Evolutionary conservation across 23 red algal species (phyloP), one percentile per base, ranked within the genome.

Genomic region (Gracilaria caudata): DNA sequence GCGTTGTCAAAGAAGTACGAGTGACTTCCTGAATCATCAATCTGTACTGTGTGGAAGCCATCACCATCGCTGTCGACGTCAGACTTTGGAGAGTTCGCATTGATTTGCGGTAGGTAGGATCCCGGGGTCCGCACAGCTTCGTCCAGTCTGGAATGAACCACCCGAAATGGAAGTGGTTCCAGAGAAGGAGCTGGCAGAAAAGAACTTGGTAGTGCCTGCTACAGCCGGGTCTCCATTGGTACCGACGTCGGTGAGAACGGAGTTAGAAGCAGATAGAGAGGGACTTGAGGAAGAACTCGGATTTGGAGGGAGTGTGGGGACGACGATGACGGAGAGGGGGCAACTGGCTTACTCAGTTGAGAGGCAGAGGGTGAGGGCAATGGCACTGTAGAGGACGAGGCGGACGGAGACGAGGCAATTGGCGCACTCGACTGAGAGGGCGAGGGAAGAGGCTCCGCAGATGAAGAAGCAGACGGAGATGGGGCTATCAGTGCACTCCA

Each of bases 1-100:
- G 81, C 73, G 21, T 51, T 57, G 46, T 84, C 90, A 77, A 80
- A 66, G 81, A 93, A 93, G 60, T 93, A 81, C 25, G 90, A 75
- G 80, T 93, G 90, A 60, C 79, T 85, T 14, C 81, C 80, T 19
- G 38, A 64, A 3, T 72, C 90, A 32, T 84, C 74, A 47, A 93
- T 84, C 16, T 1, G 36, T 0, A 93, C 90, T 0, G 51, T 64
- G 0, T 77, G 65, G 55, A 68, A 86, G 23, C 90, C 90, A 58
- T 79, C 71, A 39, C 90, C 78, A 70, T 84, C 90, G 17, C 51
- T 61, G 32, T 93, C 90, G 8, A 93, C 90, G 49, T 78, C 78
- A 5, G 90, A 68, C 41, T 71, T 78, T 24, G 87, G 87, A 40
- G 87, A 91, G 49, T 91, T 91, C 14, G 63, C 87, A 25, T 80